Base-by-base conservation (phyloP, 495 filamentous ascomycete species). In the Neurospora intermedia region DNA sequence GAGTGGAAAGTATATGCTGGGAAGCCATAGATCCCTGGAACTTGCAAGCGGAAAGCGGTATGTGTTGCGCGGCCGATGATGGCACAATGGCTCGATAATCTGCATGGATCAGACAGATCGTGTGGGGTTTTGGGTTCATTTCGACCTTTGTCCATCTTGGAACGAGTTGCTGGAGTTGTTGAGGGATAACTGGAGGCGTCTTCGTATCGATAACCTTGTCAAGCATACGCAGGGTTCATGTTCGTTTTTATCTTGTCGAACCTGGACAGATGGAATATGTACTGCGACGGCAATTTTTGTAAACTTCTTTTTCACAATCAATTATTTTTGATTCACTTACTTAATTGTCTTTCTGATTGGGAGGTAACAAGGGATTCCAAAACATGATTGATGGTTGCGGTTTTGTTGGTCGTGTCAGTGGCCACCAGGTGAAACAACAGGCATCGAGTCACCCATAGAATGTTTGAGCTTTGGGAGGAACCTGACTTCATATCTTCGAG, bases 391-490 rank as follows among this genome's bases (percentile, higher is more conserved):
- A 31, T 9, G 27, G 27, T 66, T 35, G 27, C 23, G 27, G 27
- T 66, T 15, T 43, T 42, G 43, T 54, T 70, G 62, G 42, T 73
- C 62, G 74, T 76, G 62, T 69, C 66, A 66, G 73, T 74, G 74
- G 76, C 70, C 23, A 73, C 40, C 70, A 72, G 72, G 69, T 75
- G 74, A 77, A 75, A 77, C 76, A 74, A 74, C 72, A 75, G 75
- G 72, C 39, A 70, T 74, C 35, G 72, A 62, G 18, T 43, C 35
- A 39, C 27, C 27, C 5, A 38, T 15, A 66, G 13, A 15, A 35
- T 66, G 35, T 66, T 66, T 15, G 54, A 27, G 54, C 15, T 66
- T 35, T 9, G 54, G 54, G 27, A 66, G 13, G 27, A 66, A 35
- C 27, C 54, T 66, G 27, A 15, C 54, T 66, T 35, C 27, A 66